These are phyloP conservation scores for Leptodontidium sp. DNA, from an alignment of 2,329 filamentous ascomycete genomes.

Conservation along the genomic window DNA sequence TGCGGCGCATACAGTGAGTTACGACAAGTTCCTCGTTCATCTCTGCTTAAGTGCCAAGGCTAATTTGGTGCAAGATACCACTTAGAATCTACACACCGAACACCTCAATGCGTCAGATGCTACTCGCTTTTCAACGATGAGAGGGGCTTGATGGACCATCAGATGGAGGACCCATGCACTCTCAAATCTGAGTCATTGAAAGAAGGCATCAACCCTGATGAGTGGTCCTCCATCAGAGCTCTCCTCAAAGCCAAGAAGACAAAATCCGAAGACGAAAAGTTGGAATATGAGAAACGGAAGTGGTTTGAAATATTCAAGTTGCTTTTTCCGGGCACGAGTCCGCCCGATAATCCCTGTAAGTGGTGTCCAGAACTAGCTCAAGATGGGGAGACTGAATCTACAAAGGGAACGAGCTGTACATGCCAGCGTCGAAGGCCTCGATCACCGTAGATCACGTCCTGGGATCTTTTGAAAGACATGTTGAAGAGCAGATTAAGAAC, in stretches of 20 bases:
- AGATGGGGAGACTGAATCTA: neutral
- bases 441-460: neutral
- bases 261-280: neutral
- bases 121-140: neutral
- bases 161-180: neutral
- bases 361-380: neutral
- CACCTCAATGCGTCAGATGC: constrained; percentile 2
- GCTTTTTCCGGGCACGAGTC: neutral
- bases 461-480: neutral
- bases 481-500: neutral
- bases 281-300: constrained; percentile 2
- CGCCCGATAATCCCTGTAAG: neutral
- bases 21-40: too few species aligned
- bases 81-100: constrained; percentile 3
- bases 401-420: neutral
- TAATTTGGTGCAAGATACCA: neutral
- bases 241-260: neutral
- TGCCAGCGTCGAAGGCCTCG: neutral
- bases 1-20: constrained; percentile 1
- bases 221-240: neutral
- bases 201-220: constrained; percentile 3
- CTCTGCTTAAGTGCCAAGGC: neutral
- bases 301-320: constrained; percentile 1
- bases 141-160: neutral
- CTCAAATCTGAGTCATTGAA: neutral